Evolutionary conservation across 2,329 filamentous ascomycete genomes (phyloP), one percentile per base, ranked within the genome.

Genomic region (Sclerotinia subarctica): DNA sequence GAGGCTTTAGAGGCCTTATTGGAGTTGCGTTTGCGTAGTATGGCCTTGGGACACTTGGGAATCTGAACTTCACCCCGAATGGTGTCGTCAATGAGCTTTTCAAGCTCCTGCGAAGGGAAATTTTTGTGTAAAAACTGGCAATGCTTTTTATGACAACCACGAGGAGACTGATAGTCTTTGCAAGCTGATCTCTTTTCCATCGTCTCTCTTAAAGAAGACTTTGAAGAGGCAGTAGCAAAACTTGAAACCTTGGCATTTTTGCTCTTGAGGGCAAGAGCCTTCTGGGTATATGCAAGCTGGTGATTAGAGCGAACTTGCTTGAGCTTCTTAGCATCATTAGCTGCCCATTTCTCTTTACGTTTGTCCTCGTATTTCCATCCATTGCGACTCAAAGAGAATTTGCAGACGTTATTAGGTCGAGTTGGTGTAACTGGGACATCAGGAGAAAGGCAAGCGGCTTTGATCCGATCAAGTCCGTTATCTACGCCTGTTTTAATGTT

Each of bases 1-100:
- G 19, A 17, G 29, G 57, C 26, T 3, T 47, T 47, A 21, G 19
- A 5, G 21, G 24, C 1, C 29, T 60, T 47, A 6, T 26, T 47
- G 19, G 26, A 1, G 19, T 60, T 47, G 3, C 19, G 42, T n/a
- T 35, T 56, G 19, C 10, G 53, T 35, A n/a, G 15, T 2, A 38
- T 56, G 29, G 53, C 11, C 7, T n/a, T 56, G 13, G 53, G 29
- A n/a, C 1, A 38, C 15, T 56, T 56, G 53, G 32, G 21, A 6
- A 56, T 4, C n/a, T 21, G 42, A 15, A 15, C 32, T 57, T 57
- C 54, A 19, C 54, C 35, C 42, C 32, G 32, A 42, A 42, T n/a
- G 54, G 32, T 26, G 6, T 57, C 54, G 32, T 57, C 54, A 13
- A 57, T 57, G 17, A 57, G 54, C 54, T 57, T 57, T 57, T 57